Evolutionary conservation across 768 basidiomycete species (phyloP).

Genomic region (Suillus alpinus): DNA sequence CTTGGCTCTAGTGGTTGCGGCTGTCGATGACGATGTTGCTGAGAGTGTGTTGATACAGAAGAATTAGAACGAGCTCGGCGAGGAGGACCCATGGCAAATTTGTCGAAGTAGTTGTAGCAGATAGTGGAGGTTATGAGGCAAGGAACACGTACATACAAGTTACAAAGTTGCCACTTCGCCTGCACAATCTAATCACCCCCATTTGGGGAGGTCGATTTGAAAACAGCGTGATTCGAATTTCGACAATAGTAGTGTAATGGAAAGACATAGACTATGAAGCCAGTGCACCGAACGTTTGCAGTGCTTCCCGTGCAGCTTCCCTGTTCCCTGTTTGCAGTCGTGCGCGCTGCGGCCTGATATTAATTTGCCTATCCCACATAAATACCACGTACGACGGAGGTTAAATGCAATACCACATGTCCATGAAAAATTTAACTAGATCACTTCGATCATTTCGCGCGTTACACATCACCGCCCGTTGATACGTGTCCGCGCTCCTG

Average conservation of each 20-base stretch:
- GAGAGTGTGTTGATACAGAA: slow-evolving; percentile 16
- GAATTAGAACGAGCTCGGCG: slow-evolving; percentile 32
- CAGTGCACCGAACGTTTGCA: not conserved
- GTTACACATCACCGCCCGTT: not conserved
- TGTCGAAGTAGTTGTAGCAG: slow-evolving; percentile 1
- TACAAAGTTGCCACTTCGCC: not conserved
- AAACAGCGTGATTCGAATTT: too few relatives aligned
- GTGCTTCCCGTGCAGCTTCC: too few relatives aligned
- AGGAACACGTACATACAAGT: not conserved
- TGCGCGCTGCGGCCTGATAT: not conserved
- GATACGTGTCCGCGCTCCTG: not conserved
- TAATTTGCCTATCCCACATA: not conserved
- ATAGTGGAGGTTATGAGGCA: slow-evolving; percentile 7
- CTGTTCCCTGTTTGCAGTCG: not conserved
- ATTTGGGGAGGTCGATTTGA: slow-evolving; percentile 6
- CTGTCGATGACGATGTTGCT: slow-evolving; percentile 1
- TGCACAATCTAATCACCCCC: slow-evolving; percentile 1
- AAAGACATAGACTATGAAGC: not conserved
- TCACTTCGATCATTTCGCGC: not conserved
- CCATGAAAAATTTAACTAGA: not conserved
- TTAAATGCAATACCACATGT: not conserved
- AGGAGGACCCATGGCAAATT: slow-evolving; percentile 19
- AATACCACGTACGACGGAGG: too few relatives aligned
- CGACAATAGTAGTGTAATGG: not conserved
- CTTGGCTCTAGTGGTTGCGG: slow-evolving; percentile 4